Evolutionary conservation across 2,329 filamentous ascomycete species (phyloP), one percentile per base, ranked within the genome.

Genomic region (Parascedosporium putredinis): DNA sequence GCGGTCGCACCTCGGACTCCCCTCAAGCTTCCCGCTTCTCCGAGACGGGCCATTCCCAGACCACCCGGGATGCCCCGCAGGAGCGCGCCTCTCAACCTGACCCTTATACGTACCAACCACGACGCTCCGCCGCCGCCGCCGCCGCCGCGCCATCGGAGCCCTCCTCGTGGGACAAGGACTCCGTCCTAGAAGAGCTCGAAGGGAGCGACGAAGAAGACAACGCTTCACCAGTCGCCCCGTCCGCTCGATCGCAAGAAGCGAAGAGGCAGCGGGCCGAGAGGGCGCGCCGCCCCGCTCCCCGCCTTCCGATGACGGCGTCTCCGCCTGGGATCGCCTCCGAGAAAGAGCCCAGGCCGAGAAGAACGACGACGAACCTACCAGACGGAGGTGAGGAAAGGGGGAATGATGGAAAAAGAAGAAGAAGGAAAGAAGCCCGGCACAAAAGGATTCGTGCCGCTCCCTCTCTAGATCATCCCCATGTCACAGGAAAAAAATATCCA

Each of bases 171-270:
- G 42, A 53, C 54, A 62, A 63, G 18, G 47, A 49, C 10, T 10
- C 47, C 25, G 57, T 53, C 42, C 49, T 53, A 34, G 51, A 61
- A 43, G 52, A 58, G 22, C 57, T 60, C 18, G 59, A 64, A 4
- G 38, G 10, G 7, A 69, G 72, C 33, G 69, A 73, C 18, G 59
- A 64, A 4, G 38, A 16, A 5, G 70, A 72, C 33, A 69, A 73
- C 50, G 69, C 67, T 33, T 74, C 72, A 1, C 72, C 72, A 22
- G 55, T 71, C 9, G 60, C 71, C 6, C 42, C 62, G 14, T 57
- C 66, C 6, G 51, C 59, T 10, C 59, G 56, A 38, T 54, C 56
- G 18, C 57, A 60, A 9, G 47, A 49, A 7, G 36, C 25, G 3
- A 29, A n/a, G 24, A 27, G 33, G 36, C 24, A n/a, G n/a, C 16